phyloP scores from a whole-genome alignment of 2,329 filamentous ascomycete species.

The Epichloe festucae region DNA sequence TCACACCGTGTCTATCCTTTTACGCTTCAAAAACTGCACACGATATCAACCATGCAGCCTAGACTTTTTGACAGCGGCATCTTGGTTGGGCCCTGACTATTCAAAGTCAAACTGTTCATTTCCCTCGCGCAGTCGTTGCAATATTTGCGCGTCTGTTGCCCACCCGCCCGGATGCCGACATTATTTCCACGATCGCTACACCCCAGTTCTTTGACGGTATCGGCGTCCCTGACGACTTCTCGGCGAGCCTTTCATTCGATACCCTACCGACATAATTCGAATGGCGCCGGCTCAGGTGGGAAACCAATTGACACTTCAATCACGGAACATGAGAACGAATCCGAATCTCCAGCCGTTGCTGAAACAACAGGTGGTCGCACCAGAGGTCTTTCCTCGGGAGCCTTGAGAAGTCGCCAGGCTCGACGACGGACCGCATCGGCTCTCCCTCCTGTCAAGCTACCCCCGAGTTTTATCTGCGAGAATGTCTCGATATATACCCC shows the following conservation, averaged over 20 bases:
- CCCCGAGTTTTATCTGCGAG: conserved; percentile 41
- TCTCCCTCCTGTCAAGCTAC: conserved; percentile 40
- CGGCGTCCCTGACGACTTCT: conserved; percentile 11
- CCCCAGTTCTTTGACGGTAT: conserved; percentile 12
- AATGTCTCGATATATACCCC: conserved; percentile 28
- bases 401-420: conserved; percentile 19
- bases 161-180: conserved; percentile 18
- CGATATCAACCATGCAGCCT: not conserved
- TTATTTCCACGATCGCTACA: conserved; percentile 18
- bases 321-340: conserved; percentile 15
- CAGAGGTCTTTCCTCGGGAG: conserved; percentile 12
- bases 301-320: conserved; percentile 16
- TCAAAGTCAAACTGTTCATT: not conserved
- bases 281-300: conserved; percentile 11
- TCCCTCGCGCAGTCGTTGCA: not conserved
- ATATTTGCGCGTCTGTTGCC: conserved; percentile 5
- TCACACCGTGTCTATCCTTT: no score
- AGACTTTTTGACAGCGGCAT: not conserved
- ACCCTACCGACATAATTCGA: conserved; percentile 7
- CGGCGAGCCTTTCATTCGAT: conserved; percentile 13
- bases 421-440: conserved; percentile 23
- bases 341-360: conserved; percentile 15
- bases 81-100: not conserved
- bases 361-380: conserved; percentile 16
- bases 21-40: not conserved